Evolutionary conservation across 106 monocot species (phyloP), one percentile per base, ranked within the genome.

Genomic region (Ottelia alismoides): DNA sequence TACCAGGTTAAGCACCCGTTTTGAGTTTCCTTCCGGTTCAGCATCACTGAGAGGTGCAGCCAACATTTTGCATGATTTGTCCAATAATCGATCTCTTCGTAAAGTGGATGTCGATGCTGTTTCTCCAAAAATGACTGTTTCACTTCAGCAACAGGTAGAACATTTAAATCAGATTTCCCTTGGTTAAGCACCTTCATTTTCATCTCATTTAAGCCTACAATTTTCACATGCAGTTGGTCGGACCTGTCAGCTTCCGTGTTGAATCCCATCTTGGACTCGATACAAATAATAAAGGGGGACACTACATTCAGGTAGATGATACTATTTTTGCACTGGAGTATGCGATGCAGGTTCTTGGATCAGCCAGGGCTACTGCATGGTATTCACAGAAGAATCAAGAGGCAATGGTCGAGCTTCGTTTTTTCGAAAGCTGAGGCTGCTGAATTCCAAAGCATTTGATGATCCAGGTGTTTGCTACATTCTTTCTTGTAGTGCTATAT

Each of bases 141-240:
- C 90, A 55, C 64, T 91, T 56, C 90, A 91, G 49, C 90, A 91
- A 73, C 90, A 91, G 90, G 90, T 91, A 0, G 10, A 51, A n/a
- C n/a, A n/a, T n/a, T n/a, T n/a, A n/a, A n/a, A n/a, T n/a, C n/a
- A 35, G 28, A 2, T 52, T 32, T 1, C 28, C 26, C 9, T 1
- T n/a, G 30, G 31, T 25, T 5, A 22, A 10, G 24, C 14, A 49
- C 2, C 25, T 24, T 22, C 17, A 52, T 12, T 17, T 63, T 52
- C 25, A 14, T 52, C 22, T 25, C 22, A 22, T 52, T 52, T n/a
- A n/a, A 5, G 1, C n/a, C n/a, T n/a, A n/a, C n/a, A n/a, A n/a
- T n/a, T n/a, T n/a, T n/a, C n/a, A n/a, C 18, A 31, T 25, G 22
- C 73, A 86, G 85, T 65, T 86, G 43, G 49, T 65, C 46, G 80